Conservation (phyloP, 176 grass and related monocot species). For the Tuctoria greenei region DNA sequence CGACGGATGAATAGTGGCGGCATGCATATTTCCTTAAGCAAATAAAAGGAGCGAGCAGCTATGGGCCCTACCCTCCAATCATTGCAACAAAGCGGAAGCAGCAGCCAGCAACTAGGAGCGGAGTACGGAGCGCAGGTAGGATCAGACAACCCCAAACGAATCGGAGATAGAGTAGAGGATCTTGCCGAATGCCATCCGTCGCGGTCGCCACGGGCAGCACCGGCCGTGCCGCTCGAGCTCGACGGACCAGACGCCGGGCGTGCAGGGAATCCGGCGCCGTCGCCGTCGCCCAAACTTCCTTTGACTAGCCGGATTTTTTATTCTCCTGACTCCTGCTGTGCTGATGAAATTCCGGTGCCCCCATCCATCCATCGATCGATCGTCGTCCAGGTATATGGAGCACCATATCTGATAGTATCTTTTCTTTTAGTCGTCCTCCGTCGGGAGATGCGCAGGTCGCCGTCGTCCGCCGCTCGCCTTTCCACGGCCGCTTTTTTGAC, state of each 20-base stretch:
- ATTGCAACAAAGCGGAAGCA: conserved; percentile 6
- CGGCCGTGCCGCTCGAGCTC: conserved; percentile 9
- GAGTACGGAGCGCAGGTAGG: too few relatives aligned
- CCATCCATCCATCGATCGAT: neutral
- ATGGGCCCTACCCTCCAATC: conserved; percentile 5
- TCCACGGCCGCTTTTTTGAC: conserved; percentile 59
- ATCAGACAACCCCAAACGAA: too few relatives aligned
- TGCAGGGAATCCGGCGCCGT: conserved; percentile 37
- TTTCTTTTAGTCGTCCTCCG: neutral
- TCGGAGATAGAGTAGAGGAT: neutral
- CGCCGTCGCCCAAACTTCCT: conserved; percentile 38
- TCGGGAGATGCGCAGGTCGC: conserved; percentile 14
- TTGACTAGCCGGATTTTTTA: conserved; percentile 14
- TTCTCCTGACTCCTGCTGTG: neutral
- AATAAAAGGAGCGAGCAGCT: neutral
- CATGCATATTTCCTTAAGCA: neutral
- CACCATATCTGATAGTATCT: neutral
- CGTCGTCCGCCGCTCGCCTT: conserved; percentile 19
- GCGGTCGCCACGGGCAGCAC: neutral
- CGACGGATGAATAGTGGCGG: neutral
- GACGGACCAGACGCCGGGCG: conserved; percentile 7
- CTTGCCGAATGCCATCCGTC: neutral
- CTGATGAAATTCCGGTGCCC: neutral
- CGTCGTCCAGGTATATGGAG: conserved; percentile 6
- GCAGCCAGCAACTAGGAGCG: too few relatives aligned